Base-by-base conservation (phyloP, 108 stramenopile genomes). In the Pseudonitzschia delicatissima region DNA sequence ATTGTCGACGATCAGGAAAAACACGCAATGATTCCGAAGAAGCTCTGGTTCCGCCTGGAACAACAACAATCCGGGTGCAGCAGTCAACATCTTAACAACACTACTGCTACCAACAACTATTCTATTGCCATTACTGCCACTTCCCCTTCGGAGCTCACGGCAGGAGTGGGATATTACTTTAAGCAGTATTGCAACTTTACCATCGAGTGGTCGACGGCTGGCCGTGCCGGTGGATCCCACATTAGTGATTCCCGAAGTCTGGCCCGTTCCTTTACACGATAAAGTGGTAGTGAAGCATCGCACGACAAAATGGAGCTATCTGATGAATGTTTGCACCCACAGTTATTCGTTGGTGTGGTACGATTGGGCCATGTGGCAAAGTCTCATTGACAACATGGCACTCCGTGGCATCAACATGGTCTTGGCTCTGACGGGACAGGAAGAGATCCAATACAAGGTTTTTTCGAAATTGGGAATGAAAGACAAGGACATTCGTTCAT, bases 321-420 rank as follows among this genome's bases (percentile, higher is more conserved):
- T 77, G 23, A 69, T 68, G 67, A 83, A 83, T 64, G 79, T 80
- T 4, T 79, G 79, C 35, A 80, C 82, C 11, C 74, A 75, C 45
- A 74, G 72, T n/a, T 83, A 83, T 59, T 73, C 75, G 21, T 52
- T 74, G 59, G 82, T 75, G 13, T 83, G 82, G 82, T 71, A 77
- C 42, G 60, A 65, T 29, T 62, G 42, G 21, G 8, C 58, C 37
- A 73, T 68, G 36, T 83, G 82, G 82, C 45, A 63, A 32, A 44
- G 35, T 17, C 67, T 74, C 40, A 64, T 83, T 26, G 82, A 83
- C 62, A 77, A 78, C 76, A 49, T 78, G 57, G 68, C 67, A 4
- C 33, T 83, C 5, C 76, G 48, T 21, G 82, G 82, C 18, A 70
- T 80, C 51, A 83, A 83, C 55, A 60, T 53, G 51, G 45, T 83